These are phyloP conservation scores for Monosporascus sp. DNA, from an alignment of 2,329 filamentous ascomycete species.

Conservation along the genomic window DNA sequence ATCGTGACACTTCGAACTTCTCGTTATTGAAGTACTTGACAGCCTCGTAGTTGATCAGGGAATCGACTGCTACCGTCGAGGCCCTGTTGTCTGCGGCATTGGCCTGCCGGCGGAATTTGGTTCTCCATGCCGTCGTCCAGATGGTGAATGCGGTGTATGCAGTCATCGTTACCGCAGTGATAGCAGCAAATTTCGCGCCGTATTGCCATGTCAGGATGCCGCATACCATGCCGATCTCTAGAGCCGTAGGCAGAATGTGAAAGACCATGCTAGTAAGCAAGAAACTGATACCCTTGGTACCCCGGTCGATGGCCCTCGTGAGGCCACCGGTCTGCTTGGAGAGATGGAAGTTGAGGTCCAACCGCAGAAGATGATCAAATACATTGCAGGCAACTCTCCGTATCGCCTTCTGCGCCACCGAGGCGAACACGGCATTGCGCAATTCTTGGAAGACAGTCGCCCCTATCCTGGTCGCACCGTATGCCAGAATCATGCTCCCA, in stretches of 20 bases:
- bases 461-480: conserved; percentile 82
- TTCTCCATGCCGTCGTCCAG: conserved; percentile 92
- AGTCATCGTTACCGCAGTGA: conserved; percentile 86
- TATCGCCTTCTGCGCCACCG: conserved; percentile 95
- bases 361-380: conserved; percentile 79
- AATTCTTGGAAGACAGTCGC: conserved; percentile 89
- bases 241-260: conserved; percentile 85
- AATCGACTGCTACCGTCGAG: conserved; percentile 92
- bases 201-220: conserved; percentile 97
- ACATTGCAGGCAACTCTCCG: conserved; percentile 86
- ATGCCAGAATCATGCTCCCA: conserved; percentile 88
- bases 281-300: conserved; percentile 98
- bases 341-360: conserved; percentile 92
- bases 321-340: conserved; percentile 91
- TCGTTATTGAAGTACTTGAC: conserved; percentile 99
- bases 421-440: conserved; percentile 93
- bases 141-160: conserved; percentile 97
- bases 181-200: conserved; percentile 82
- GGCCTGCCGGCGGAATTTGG: conserved; percentile 89
- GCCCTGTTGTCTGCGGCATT: conserved; percentile 96
- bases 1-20: conserved; percentile 84
- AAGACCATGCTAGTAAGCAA: conserved; percentile 97
- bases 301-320: conserved; percentile 89
- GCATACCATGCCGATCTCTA: conserved; percentile 94
- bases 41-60: conserved; percentile 96